These are phyloP conservation scores for Xylaria palmicola DNA, from an alignment of 495 filamentous ascomycete species.

Conservation along the genomic window DNA sequence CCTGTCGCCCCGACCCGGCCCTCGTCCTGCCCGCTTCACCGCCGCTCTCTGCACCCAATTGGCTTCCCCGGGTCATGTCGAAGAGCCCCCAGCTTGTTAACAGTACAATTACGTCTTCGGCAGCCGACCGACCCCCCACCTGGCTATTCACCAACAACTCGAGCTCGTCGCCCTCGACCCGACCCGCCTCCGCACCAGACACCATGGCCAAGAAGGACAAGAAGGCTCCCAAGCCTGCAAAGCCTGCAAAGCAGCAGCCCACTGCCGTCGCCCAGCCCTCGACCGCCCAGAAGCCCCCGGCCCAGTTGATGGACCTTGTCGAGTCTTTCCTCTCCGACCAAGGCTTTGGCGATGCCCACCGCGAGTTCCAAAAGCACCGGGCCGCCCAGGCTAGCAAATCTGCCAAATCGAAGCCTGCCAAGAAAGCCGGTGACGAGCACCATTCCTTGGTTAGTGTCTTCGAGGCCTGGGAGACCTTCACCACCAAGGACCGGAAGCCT, in stretches of 20 bases:
- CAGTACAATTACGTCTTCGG: slow-evolving; percentile 9
- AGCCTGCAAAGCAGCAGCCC: slow-evolving; percentile 18
- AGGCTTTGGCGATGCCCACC: slow-evolving; percentile 58
- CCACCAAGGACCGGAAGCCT: slow-evolving; percentile 29
- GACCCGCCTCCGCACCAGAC: slow-evolving; percentile 6
- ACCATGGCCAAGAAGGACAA: slow-evolving; percentile 32
- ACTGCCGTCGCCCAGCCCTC: not conserved
- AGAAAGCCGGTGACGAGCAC: slow-evolving; percentile 30
- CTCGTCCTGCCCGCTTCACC: not conserved
- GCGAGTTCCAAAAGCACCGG: slow-evolving; percentile 59
- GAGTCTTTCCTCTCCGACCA: slow-evolving; percentile 64
- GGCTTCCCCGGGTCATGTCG: slow-evolving; percentile 25
- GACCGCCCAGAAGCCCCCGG: slow-evolving; percentile 40
- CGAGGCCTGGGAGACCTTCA: slow-evolving; percentile 46
- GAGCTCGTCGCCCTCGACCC: slow-evolving; percentile 15
- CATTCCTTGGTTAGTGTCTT: slow-evolving; percentile 44
- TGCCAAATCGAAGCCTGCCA: slow-evolving; percentile 22
- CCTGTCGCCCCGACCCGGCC: not conserved
- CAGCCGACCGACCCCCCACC: slow-evolving; percentile 31
- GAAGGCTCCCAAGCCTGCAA: slow-evolving; percentile 20
- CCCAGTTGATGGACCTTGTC: slow-evolving; percentile 64
- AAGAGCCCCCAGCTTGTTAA: slow-evolving; percentile 7
- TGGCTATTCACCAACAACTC: slow-evolving; percentile 51
- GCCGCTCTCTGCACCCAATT: not conserved
- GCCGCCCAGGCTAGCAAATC: slow-evolving; percentile 46